phyloP scores from a whole-genome alignment of 208 protist genomes.

The Zelonia costaricensis region DNA sequence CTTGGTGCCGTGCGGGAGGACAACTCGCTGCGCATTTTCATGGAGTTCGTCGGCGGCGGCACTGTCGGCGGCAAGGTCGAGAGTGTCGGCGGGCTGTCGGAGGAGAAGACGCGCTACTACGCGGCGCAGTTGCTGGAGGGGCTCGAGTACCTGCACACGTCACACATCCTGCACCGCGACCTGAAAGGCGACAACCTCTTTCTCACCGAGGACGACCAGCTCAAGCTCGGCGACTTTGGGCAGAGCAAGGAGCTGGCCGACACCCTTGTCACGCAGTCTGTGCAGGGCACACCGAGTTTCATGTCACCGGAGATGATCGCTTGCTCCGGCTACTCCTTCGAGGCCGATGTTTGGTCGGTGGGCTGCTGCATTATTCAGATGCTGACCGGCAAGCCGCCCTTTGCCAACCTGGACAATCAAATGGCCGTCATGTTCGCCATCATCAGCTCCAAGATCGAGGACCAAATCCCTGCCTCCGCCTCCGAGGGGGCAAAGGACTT shows the following conservation, averaged over 20 bases:
- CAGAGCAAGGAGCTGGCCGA: constrained; percentile 87
- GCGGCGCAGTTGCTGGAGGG: constrained; percentile 85
- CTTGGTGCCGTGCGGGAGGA: constrained; percentile 72
- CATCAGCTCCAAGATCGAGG: constrained; percentile 73
- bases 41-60: constrained; percentile 91
- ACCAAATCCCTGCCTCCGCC: constrained; percentile 67
- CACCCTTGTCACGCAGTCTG: constrained; percentile 81
- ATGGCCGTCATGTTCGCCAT: constrained; percentile 93
- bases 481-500: constrained; percentile 74
- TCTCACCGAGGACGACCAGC: constrained; percentile 63
- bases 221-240: constrained; percentile 92
- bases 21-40: constrained; percentile 87
- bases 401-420: constrained; percentile 82
- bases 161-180: constrained; percentile 90
- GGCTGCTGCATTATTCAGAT: constrained; percentile 92
- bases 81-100: constrained; percentile 60
- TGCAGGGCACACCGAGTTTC: constrained; percentile 92
- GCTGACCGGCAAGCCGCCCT: constrained; percentile 86
- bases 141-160: constrained; percentile 87
- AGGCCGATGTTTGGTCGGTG: constrained; percentile 93
- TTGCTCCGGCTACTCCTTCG: constrained; percentile 85
- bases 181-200: constrained; percentile 94
- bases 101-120: constrained; percentile 71
- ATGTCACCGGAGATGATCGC: constrained; percentile 95
- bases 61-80: constrained; percentile 69